These are phyloP conservation scores for Harringtonia aguacate DNA, from an alignment of 2,329 filamentous ascomycete genomes.

Conservation along the genomic window DNA sequence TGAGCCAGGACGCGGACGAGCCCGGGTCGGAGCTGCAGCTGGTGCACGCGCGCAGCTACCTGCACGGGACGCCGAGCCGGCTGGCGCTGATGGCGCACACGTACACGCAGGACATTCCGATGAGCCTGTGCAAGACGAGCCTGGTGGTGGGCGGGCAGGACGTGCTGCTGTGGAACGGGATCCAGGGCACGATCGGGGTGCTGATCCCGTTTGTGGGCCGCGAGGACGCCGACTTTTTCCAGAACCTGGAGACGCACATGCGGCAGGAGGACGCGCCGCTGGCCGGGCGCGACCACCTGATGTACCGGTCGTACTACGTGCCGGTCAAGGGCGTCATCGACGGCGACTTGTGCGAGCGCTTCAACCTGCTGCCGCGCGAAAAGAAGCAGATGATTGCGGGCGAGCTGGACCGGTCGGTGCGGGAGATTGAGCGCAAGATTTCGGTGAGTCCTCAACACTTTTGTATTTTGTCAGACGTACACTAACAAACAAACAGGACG, in stretches of 20 bases:
- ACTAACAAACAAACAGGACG: slow-evolving; percentile 28
- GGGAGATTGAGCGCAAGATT: slow-evolving; percentile 95
- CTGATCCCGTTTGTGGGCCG: slow-evolving; percentile 85
- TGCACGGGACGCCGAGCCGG: slow-evolving; percentile 80
- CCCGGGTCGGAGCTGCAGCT: slow-evolving; percentile 84
- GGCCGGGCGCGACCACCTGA: slow-evolving; percentile 86
- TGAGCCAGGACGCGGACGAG: slow-evolving; percentile 83
- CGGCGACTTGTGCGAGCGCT: slow-evolving; percentile 91
- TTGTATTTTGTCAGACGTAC: background rate
- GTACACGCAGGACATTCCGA: slow-evolving; percentile 86
- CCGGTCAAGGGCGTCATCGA: slow-evolving; percentile 96
- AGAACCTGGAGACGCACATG: slow-evolving; percentile 81
- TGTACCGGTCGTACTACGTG: slow-evolving; percentile 91
- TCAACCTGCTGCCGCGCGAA: slow-evolving; percentile 70
- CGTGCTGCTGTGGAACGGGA: slow-evolving; percentile 82
- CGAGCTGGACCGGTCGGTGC: slow-evolving; percentile 79
- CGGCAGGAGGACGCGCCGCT: slow-evolving; percentile 78
- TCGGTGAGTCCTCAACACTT: slow-evolving; percentile 29
- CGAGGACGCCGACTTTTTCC: slow-evolving; percentile 96
- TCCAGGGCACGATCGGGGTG: slow-evolving; percentile 90
- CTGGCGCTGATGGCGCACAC: slow-evolving; percentile 79
- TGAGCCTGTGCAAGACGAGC: slow-evolving; percentile 77
- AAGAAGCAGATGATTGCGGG: slow-evolving; percentile 93
- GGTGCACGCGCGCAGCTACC: slow-evolving; percentile 79
- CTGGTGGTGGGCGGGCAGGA: slow-evolving; percentile 88